phyloP scores from a whole-genome alignment of 352 stramenopile genomes.

The Phytophthora meadii region DNA sequence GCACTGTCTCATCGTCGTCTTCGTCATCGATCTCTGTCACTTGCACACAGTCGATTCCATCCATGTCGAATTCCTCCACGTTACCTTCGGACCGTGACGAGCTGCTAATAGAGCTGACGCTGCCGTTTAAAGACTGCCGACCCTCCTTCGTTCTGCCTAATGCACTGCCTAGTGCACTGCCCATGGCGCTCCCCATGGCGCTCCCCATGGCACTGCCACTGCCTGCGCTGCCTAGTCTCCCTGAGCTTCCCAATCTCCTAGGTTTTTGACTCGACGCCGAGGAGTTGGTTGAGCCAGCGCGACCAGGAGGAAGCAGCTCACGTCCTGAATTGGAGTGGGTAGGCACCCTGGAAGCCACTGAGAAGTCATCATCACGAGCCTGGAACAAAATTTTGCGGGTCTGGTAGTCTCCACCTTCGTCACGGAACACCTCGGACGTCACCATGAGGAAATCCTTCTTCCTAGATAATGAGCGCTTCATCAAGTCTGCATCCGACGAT shows the following conservation, averaged over 20 bases:
- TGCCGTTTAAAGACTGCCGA: slow-evolving; percentile 55
- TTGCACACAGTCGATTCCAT: slow-evolving; percentile 79
- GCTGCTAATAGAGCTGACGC: slow-evolving; percentile 55
- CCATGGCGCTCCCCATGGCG: slow-evolving; percentile 33
- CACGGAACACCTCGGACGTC: slow-evolving; percentile 88
- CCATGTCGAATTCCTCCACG: slow-evolving; percentile 71
- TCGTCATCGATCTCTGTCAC: slow-evolving; percentile 81
- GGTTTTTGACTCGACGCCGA: slow-evolving; percentile 50
- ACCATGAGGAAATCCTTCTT: slow-evolving; percentile 93
- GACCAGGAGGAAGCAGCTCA: slow-evolving; percentile 48
- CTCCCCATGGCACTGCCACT: slow-evolving; percentile 28
- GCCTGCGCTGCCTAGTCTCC: slow-evolving; percentile 21
- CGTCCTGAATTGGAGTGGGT: slow-evolving; percentile 73
- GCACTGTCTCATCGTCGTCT: slow-evolving; percentile 65
- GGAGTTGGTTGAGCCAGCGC: slow-evolving; percentile 47
- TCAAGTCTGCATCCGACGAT: slow-evolving; percentile 68
- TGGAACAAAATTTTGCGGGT: slow-evolving; percentile 91
- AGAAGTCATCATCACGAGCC: slow-evolving; percentile 86
- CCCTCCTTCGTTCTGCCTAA: slow-evolving; percentile 28
- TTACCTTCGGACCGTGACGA: slow-evolving; percentile 51
- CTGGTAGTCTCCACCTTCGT: slow-evolving; percentile 86
- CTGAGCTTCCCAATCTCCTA: slow-evolving; percentile 30
- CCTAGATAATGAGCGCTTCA: slow-evolving; percentile 85
- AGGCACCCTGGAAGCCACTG: slow-evolving; percentile 78
- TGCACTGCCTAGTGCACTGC: slow-evolving; percentile 18